These are phyloP conservation scores for Eragrostis curvula DNA, from an alignment of 176 grass and related monocot genomes.

Conservation along the genomic window DNA sequence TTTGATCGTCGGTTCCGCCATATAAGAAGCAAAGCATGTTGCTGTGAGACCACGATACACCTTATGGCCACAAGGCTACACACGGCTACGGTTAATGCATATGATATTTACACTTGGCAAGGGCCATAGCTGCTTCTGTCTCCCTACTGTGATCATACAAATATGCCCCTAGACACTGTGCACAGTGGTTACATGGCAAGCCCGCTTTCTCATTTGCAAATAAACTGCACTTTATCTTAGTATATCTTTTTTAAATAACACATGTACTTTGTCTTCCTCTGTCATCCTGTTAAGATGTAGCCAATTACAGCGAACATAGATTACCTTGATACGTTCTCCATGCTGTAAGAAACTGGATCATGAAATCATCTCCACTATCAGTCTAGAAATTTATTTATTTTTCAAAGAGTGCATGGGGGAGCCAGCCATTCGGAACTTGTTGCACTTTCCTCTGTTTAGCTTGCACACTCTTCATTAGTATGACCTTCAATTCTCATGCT, in stretches of 20 bases:
- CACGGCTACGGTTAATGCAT: not conserved
- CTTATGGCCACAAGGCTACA: not conserved
- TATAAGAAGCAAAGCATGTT: not conserved
- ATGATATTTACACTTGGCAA: not conserved
- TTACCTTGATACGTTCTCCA: not conserved
- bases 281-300: too few species aligned
- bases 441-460: not conserved
- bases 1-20: not conserved
- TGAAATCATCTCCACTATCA: not conserved
- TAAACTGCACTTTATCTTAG: not conserved
- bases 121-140: not conserved
- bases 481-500: constrained; percentile 8
- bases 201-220: not conserved
- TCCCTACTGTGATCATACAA: not conserved
- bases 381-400: not conserved
- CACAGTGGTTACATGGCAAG: not conserved
- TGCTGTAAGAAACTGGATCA: not conserved
- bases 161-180: not conserved
- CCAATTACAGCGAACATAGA: not conserved
- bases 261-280: not conserved
- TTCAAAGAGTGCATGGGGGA: not conserved
- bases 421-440: not conserved
- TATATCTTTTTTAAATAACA: not conserved
- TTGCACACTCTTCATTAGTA: not conserved
- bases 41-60: not conserved